Evolutionary conservation across 768 basidiomycete genomes (phyloP).

Genomic region (Gloeostereum incarnatum): DNA sequence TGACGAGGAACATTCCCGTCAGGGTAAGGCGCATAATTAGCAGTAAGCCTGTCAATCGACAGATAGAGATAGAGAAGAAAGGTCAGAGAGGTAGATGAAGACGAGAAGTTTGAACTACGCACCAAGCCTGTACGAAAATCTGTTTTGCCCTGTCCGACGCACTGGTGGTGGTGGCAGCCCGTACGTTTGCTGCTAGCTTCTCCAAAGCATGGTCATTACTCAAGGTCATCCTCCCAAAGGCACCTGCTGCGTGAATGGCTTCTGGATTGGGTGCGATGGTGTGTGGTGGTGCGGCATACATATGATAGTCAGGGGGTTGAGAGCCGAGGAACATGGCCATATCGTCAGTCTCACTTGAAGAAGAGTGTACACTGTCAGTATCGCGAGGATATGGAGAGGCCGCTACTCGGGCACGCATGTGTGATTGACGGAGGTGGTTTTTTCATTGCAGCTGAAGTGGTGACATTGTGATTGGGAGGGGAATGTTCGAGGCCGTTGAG

Average conservation of each 20-base stretch:
- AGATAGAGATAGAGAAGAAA: constrained; percentile 11
- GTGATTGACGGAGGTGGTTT: constrained; percentile 64
- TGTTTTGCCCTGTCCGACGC: constrained; percentile 88
- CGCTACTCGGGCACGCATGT: constrained; percentile 71
- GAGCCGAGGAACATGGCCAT: constrained; percentile 65
- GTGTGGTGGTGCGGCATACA: constrained; percentile 42
- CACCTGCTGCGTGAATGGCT: constrained; percentile 56
- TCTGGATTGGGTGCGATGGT: constrained; percentile 40
- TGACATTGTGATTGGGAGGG: constrained; percentile 67
- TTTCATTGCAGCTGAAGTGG: constrained; percentile 72
- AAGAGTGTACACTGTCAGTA: constrained; percentile 79
- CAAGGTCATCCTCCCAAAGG: constrained; percentile 71
- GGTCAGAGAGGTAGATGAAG: constrained; percentile 8
- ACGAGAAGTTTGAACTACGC: constrained; percentile 19
- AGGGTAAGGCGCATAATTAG: constrained; percentile 85
- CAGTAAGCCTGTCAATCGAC: constrained; percentile 53
- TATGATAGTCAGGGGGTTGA: constrained; percentile 53
- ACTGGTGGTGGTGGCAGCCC: constrained; percentile 83
- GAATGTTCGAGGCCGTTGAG: constrained; percentile 47
- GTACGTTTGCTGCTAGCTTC: constrained; percentile 80
- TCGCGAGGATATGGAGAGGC: constrained; percentile 84
- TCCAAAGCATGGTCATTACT: constrained; percentile 73
- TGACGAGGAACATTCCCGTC: constrained; percentile 93
- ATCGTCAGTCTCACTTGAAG: constrained; percentile 85
- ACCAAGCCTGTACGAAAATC: constrained; percentile 92